Evolutionary conservation across 2,329 filamentous ascomycete species (phyloP).

Genomic region (Talaromyces sp.): DNA sequence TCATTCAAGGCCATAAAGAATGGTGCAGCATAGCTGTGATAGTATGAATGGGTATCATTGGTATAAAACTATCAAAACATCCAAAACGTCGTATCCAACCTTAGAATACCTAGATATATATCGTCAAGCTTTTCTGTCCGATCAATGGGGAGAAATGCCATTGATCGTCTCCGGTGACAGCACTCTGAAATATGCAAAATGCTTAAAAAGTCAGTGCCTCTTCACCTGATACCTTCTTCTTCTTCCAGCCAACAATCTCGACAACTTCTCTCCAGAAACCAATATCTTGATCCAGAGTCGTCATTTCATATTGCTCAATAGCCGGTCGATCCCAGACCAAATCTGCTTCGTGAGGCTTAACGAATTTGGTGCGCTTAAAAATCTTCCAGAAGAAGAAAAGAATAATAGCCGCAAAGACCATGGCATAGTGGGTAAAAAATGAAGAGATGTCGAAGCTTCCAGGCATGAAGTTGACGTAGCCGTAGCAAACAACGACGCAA

Average conservation of each 20-base stretch:
- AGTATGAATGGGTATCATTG: not conserved
- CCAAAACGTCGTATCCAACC: not conserved
- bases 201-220: not conserved
- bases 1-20: not conserved
- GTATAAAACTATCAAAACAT: not conserved
- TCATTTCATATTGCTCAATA: constrained; percentile 53
- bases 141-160: not conserved
- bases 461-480: constrained; percentile 66
- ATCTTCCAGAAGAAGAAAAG: constrained; percentile 66
- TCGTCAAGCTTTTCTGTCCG: not conserved
- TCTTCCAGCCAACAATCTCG: constrained; percentile 3
- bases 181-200: not conserved
- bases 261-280: constrained; percentile 15
- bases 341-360: constrained; percentile 60
- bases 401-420: constrained; percentile 67
- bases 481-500: constrained; percentile 50
- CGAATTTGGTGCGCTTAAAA: constrained; percentile 50
- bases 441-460: constrained; percentile 64
- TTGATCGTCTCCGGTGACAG: too few species aligned
- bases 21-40: not conserved
- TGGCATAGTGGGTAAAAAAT: constrained; percentile 71
- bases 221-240: not conserved
- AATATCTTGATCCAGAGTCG: constrained; percentile 14
- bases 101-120: not conserved
- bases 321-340: constrained; percentile 71